Evolutionary conservation across 2,329 filamentous ascomycete genomes (phyloP).

Genomic region (Fusarium sp.): DNA sequence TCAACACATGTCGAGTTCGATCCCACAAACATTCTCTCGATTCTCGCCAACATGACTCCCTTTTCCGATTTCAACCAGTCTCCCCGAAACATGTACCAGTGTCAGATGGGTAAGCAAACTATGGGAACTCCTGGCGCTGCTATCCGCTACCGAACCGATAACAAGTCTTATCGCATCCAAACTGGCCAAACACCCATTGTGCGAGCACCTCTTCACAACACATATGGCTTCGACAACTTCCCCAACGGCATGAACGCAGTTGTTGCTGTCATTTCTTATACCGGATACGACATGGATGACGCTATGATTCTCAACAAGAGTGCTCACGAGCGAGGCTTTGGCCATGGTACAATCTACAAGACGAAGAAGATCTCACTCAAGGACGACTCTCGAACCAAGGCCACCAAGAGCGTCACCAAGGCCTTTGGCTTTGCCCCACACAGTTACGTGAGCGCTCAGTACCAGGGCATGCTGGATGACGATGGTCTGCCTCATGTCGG

Average conservation of each 20-base stretch:
- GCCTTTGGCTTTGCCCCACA: constrained; percentile 91
- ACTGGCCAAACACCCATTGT: constrained; percentile 96
- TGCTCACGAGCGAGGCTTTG: constrained; percentile 93
- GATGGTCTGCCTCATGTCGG: constrained; percentile 89
- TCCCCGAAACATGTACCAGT: constrained; percentile 98
- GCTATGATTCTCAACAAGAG: constrained; percentile 99
- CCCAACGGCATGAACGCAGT: constrained; percentile 96
- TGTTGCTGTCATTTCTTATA: constrained; percentile 98
- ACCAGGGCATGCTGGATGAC: constrained; percentile 79
- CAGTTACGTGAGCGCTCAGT: constrained; percentile 74
- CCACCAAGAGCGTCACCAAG: constrained; percentile 76
- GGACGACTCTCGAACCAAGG: constrained; percentile 75
- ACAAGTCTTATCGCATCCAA: constrained; percentile 94
- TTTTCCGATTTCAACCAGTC: constrained; percentile 99
- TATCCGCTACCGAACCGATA: constrained; percentile 87
- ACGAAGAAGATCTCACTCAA: constrained; percentile 90
- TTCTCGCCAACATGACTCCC: constrained; percentile 97
- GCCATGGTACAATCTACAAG: constrained; percentile 96
- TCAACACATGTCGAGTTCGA: constrained; percentile 94
- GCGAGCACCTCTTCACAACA: constrained; percentile 89
- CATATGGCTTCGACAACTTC: constrained; percentile 97
- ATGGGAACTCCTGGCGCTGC: constrained; percentile 97
- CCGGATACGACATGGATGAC: constrained; percentile 99
- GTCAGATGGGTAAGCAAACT: constrained; percentile 99
- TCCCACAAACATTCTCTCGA: constrained; percentile 96